phyloP scores from a whole-genome alignment of 1,284 basidiomycete species.

The Bjerkandera adusta region DNA sequence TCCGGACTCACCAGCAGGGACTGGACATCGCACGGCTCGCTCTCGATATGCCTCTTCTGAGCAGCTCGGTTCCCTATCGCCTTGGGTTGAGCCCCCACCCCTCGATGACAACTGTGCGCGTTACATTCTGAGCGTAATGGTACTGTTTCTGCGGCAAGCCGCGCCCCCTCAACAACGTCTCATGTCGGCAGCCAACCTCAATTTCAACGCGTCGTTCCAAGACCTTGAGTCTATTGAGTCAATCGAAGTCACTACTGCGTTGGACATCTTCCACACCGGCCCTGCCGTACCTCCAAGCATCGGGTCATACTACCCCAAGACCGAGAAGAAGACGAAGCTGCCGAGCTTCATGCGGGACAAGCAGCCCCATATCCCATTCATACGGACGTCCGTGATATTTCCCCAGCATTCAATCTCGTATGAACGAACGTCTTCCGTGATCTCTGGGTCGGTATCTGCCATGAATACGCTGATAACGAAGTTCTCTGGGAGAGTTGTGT shows the following conservation, averaged over 20 bases:
- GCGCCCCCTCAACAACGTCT: slow-evolving; percentile 56
- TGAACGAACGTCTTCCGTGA: slow-evolving; percentile 66
- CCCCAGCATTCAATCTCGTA: slow-evolving; percentile 49
- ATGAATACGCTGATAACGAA: slow-evolving; percentile 64
- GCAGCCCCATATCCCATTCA: slow-evolving; percentile 36
- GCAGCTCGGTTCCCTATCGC: slow-evolving; percentile 35
- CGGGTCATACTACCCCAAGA: slow-evolving; percentile 17
- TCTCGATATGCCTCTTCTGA: slow-evolving; percentile 39
- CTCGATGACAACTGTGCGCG: slow-evolving; percentile 87
- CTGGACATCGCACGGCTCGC: slow-evolving; percentile 22
- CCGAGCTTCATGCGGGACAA: slow-evolving; percentile 45
- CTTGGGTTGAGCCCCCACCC: slow-evolving; percentile 70
- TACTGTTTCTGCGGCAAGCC: slow-evolving; percentile 78
- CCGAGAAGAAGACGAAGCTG: slow-evolving; percentile 22
- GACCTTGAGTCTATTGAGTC: slow-evolving; percentile 64
- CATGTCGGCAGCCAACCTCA: slow-evolving; percentile 59
- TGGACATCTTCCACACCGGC: slow-evolving; percentile 15
- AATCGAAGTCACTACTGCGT: slow-evolving; percentile 26
- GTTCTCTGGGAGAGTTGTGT: slow-evolving; percentile 78
- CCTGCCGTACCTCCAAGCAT: slow-evolving; percentile 19
- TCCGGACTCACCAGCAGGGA: slow-evolving; percentile 28
- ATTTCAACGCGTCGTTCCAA: slow-evolving; percentile 65
- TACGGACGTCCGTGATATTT: slow-evolving; percentile 38
- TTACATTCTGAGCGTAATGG: slow-evolving; percentile 82
- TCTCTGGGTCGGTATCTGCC: slow-evolving; percentile 53